Conservation (phyloP, 805 yeast species). For the Schizosaccharomyces lindneri region DNA sequence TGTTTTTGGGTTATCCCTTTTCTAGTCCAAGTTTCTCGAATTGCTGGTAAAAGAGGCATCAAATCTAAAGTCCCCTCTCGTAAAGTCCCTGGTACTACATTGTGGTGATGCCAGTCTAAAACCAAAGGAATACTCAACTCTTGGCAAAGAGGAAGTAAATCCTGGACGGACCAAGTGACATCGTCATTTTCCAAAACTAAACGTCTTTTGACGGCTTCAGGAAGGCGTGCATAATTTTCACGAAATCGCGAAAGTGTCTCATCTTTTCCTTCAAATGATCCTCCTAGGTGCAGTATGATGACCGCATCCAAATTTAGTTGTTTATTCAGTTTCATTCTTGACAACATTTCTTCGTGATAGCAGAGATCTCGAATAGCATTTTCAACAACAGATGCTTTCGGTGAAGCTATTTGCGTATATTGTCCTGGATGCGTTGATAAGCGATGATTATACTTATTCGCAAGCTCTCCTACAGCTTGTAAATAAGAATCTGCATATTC, state of each 20-base stretch:
- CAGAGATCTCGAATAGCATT: not conserved
- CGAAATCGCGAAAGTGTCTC: constrained; percentile 1
- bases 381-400: not conserved
- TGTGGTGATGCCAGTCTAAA: constrained; percentile 3
- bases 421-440: constrained; percentile 3
- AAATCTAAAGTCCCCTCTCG: not conserved
- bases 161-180: constrained; percentile 1
- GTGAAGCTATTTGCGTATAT: constrained; percentile 1
- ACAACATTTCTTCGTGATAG: not conserved
- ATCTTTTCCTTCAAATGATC: not conserved
- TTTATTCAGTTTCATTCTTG: not conserved
- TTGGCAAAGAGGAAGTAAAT: constrained; percentile 1
- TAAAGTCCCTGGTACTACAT: not conserved
- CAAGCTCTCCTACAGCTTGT: not conserved
- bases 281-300: constrained; percentile 2
- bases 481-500: constrained; percentile 1
- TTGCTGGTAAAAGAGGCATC: not conserved
- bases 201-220: not conserved
- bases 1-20: constrained; percentile 1
- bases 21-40: not conserved
- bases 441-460: not conserved
- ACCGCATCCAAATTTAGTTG: not conserved
- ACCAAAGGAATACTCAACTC: constrained; percentile 2
- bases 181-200: constrained; percentile 3
- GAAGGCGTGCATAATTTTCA: not conserved